Evolutionary conservation across 495 filamentous ascomycete genomes (phyloP).

Genomic region (Penicillium manginii): DNA sequence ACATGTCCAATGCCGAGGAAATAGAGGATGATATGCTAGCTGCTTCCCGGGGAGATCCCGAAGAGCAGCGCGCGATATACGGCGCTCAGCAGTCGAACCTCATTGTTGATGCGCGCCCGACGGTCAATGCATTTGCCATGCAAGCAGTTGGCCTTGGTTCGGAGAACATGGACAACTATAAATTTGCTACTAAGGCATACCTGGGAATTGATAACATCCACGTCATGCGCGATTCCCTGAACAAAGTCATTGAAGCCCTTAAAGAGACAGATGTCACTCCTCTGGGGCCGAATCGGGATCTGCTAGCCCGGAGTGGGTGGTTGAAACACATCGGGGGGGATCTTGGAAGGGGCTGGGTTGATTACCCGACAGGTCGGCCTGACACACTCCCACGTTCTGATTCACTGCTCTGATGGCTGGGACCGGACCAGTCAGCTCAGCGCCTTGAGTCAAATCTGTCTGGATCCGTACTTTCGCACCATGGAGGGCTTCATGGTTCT

Average conservation of each 20-base stretch:
- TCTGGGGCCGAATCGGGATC: constrained; percentile 80
- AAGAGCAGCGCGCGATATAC: constrained; percentile 67
- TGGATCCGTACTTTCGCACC: constrained; percentile 95
- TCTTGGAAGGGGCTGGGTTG: constrained; percentile 81
- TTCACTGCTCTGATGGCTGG: constrained; percentile 99
- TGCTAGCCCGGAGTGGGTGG: constrained; percentile 85
- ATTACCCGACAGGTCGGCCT: constrained; percentile 90
- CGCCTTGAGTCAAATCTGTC: constrained; percentile 88
- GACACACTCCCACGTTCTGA: constrained; percentile 90
- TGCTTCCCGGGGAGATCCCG: constrained; percentile 38
- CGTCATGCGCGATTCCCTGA: constrained; percentile 92
- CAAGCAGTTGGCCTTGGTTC: constrained; percentile 91
- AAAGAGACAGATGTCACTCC: constrained; percentile 91
- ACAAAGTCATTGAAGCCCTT: constrained; percentile 85
- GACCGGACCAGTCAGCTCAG: constrained; percentile 95
- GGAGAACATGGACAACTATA: constrained; percentile 98
- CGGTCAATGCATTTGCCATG: constrained; percentile 95
- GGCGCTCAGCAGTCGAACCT: constrained; percentile 93
- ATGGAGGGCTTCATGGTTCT: constrained; percentile 94
- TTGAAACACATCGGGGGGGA: constrained; percentile 81
- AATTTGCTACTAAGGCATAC: constrained; percentile 87
- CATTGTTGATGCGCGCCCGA: constrained; percentile 95
- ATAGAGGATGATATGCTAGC: constrained; percentile 75
- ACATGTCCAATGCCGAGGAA: constrained; percentile 61
- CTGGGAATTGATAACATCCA: constrained; percentile 99